Base-by-base conservation (phyloP, 1,139 yeast species). In the Yamadazyma buinensis region DNA sequence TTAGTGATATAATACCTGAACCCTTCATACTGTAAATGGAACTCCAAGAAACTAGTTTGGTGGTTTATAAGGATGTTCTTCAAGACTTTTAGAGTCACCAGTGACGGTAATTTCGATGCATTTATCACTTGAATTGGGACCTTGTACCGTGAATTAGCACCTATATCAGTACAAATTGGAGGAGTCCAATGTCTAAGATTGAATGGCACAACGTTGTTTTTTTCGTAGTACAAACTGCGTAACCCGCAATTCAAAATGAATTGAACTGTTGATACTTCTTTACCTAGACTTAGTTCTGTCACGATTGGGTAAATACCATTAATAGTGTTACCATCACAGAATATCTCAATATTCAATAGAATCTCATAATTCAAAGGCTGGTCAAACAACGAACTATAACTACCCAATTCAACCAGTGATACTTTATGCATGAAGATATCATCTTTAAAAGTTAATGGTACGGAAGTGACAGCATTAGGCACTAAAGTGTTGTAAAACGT, bases 1-100 rank as follows among this genome's bases (percentile, higher is more conserved):
- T 70, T 61, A 36, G 69, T 72, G 51, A 83, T 51, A 40, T 77
- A 72, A 52, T 71, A 78, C 24, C 85, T 58, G 32, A 82, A 52
- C 0, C 90, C 90, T 14, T 55, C 58, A 72, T 80, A 77, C 33
- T 69, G 59, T 9, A 61, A 51, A 15, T 42, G 47, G 28, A 57
- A 46, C 23, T 47, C 47, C 21, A 55, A 35, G 30, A 30, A 40
- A 2, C 50, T 46, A 20, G 40, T 32, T 13, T 33, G 38, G 22
- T 42, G 38, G 30, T 49, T 41, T 6, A 47, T 34, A 17, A 48
- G 39, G 11, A 41, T 27, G 15, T 30, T 26, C 10, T 32, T 30
- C 12, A 23, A 24, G 2, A 41, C 11, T 7, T 7, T 23, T 22
- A 32, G 6, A 15, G n/a, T n/a, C n/a, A n/a, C n/a, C n/a, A n/a